These are phyloP conservation scores for Arachis stenosperma DNA, from an alignment of 306 rosid genomes.

Conservation along the genomic window DNA sequence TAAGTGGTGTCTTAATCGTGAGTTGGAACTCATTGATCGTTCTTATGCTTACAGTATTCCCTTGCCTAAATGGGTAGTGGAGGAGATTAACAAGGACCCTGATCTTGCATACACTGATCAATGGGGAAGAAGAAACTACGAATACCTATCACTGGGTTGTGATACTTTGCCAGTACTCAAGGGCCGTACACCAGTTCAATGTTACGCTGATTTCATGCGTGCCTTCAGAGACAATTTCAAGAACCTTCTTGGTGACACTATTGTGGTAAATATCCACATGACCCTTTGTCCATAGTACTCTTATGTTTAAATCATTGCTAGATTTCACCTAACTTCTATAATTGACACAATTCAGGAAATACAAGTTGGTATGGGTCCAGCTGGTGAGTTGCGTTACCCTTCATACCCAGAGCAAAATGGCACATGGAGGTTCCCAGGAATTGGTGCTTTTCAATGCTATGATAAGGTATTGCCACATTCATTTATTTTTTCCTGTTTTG, in stretches of 20 bases:
- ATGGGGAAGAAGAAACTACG: slow-evolving; percentile 92
- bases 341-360: slow-evolving; percentile 68
- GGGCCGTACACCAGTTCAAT: slow-evolving; percentile 91
- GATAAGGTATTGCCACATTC: slow-evolving; percentile 69
- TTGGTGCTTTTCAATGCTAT: slow-evolving; percentile 95
- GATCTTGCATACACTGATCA: slow-evolving; percentile 96
- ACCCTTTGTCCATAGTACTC: background rate
- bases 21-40: slow-evolving; percentile 4
- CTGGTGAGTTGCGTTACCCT: slow-evolving; percentile 96
- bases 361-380: slow-evolving; percentile 99
- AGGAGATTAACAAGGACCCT: slow-evolving; percentile 72
- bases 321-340: background rate
- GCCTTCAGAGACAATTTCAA: slow-evolving; percentile 83
- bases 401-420: slow-evolving; percentile 94
- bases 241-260: slow-evolving; percentile 85
- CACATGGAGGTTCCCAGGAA: slow-evolving; percentile 93
- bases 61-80: slow-evolving; percentile 86
- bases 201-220: slow-evolving; percentile 92
- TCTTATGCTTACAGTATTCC: slow-evolving; percentile 68
- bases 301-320: background rate
- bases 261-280: slow-evolving; percentile 60
- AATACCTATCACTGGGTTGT: slow-evolving; percentile 83
- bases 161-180: slow-evolving; percentile 88
- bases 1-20: background rate
- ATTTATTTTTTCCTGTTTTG: background rate